Evolutionary conservation across 306 rosid species (phyloP).

Genomic region (Dalbergia cultrata): DNA sequence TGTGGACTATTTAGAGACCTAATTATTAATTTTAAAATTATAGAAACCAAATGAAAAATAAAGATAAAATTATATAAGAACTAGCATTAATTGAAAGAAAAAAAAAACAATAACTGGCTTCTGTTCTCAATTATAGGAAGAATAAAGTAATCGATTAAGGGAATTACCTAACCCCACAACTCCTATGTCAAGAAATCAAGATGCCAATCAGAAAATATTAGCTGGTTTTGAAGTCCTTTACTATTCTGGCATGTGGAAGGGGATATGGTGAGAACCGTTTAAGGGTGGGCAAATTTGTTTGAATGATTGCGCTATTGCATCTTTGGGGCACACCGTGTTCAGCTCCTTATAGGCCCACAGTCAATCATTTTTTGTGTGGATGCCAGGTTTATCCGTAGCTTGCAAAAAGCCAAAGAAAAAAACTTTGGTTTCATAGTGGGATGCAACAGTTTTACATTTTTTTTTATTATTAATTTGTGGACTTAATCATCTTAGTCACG

Average conservation of each 20-base stretch:
- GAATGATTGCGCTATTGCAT: slow-evolving; percentile 25
- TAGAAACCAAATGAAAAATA: too few species aligned
- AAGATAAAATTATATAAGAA: too few species aligned
- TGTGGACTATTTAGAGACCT: too few species aligned
- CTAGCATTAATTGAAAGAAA: too few species aligned
- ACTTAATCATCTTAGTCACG: slow-evolving; percentile 30
- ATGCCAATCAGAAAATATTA: slow-evolving; percentile 11
- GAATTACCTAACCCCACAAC: slow-evolving; percentile 1
- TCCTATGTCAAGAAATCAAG: background rate
- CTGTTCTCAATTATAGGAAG: slow-evolving; percentile 7
- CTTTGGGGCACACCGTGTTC: slow-evolving; percentile 1
- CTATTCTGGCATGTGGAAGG: slow-evolving; percentile 41
- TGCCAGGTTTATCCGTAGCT: slow-evolving; percentile 28
- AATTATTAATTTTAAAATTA: too few species aligned
- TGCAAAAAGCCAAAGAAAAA: background rate
- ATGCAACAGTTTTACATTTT: slow-evolving; percentile 12
- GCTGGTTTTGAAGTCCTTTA: background rate
- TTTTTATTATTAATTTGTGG: slow-evolving; percentile 32
- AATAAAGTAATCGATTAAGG: slow-evolving; percentile 25
- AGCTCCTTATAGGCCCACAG: slow-evolving; percentile 4
- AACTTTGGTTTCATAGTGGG: slow-evolving; percentile 25
- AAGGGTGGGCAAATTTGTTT: slow-evolving; percentile 22
- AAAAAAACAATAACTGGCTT: background rate
- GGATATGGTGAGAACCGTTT: background rate
- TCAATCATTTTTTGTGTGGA: slow-evolving; percentile 47